Base-by-base conservation (phyloP, 805 yeast species). In the Pichia heedii region DNA sequence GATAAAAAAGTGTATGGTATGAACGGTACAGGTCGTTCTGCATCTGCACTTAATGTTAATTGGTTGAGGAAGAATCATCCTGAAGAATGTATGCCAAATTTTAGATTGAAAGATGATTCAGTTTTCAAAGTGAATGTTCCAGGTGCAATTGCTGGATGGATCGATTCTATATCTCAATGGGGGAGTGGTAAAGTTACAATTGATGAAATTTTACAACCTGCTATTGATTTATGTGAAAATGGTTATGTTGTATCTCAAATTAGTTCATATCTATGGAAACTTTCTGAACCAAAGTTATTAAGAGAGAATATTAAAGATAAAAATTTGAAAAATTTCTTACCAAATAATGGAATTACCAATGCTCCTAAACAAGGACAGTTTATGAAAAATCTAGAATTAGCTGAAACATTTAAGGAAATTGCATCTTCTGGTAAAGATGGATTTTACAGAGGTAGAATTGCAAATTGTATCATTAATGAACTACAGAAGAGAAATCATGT, bases 71-170 rank as follows among this genome's bases (percentile, higher is more conserved):
- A 69, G 39, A 54, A 63, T 36, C 42, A 48, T 33, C 66, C 70
- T 16, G 63, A 67, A 19, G 74, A 74, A 16, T 62, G 73, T 34
- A 58, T 66, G 10, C 66, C 75, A 33, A 61, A 64, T 22, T 27
- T 43, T 37, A 69, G 86, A 54, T 65, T 83, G 26, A 76, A 76
- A 0, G 53, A 53, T 12, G 63, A 64, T 26, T 79, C 85, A 2
- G 72, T 78, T 3, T 76, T 76, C 45, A 62, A 81, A 0, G 75
- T 80, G 8, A 80, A 79, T 41, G 88, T 84, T 5, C 93, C 93
- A 0, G 94, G 94, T 5, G 81, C 86, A 1, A 70, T 83, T 39
- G 85, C 86, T 6, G 90, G 86, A 0, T 84, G 93, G 93, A 57
- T 70, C 37, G 93, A 84, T 58, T 74, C 85, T 3, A 63, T 73